A percentile compares a stretch with the other conserved stretches of the same genome.
These are phyloP conservation scores for Epithemia pelagica DNA, from an alignment of 108 stramenopile genomes.

Conservation along the genomic window DNA sequence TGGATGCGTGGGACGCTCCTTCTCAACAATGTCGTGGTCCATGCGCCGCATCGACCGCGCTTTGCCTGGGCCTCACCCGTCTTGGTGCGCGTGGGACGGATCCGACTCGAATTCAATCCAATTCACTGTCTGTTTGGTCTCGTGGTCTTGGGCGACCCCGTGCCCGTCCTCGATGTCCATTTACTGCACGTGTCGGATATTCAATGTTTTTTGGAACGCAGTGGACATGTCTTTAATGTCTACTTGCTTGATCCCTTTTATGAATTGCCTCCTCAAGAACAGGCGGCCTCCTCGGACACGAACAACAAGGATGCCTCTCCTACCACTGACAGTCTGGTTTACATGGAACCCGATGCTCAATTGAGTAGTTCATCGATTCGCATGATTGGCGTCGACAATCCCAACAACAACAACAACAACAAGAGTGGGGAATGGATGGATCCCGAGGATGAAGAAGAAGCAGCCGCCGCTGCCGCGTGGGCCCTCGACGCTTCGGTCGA, in stretches of 20 bases:
- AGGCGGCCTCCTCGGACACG: slow-evolving; percentile 10
- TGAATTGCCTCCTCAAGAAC: too few relatives aligned
- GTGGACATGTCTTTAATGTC: slow-evolving; percentile 45
- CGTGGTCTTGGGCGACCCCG: slow-evolving; percentile 14
- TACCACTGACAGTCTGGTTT: too few relatives aligned
- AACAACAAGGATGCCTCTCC: too few relatives aligned
- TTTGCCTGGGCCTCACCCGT: slow-evolving; percentile 56
- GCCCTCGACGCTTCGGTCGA: too few relatives aligned
- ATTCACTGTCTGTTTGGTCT: slow-evolving; percentile 13
- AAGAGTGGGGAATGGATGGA: background rate
- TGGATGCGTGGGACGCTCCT: slow-evolving; percentile 28
- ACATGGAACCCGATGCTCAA: too few relatives aligned
- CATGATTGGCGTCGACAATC: background rate
- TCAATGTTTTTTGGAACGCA: slow-evolving; percentile 56
- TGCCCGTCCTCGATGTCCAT: slow-evolving; percentile 39
- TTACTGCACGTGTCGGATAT: slow-evolving; percentile 33
- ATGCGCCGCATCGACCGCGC: slow-evolving; percentile 34
- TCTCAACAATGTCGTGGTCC: slow-evolving; percentile 35
- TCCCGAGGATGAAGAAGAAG: background rate
- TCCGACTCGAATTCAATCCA: slow-evolving; percentile 30
- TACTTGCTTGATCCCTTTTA: slow-evolving; percentile 36
- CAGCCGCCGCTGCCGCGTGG: too few relatives aligned
- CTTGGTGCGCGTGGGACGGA: slow-evolving; percentile 37
- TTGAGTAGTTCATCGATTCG: background rate
- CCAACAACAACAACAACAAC: too few relatives aligned